These are phyloP conservation scores for Cystofilobasidium capitatum DNA, from an alignment of 768 basidiomycete genomes.

Conservation along the genomic window DNA sequence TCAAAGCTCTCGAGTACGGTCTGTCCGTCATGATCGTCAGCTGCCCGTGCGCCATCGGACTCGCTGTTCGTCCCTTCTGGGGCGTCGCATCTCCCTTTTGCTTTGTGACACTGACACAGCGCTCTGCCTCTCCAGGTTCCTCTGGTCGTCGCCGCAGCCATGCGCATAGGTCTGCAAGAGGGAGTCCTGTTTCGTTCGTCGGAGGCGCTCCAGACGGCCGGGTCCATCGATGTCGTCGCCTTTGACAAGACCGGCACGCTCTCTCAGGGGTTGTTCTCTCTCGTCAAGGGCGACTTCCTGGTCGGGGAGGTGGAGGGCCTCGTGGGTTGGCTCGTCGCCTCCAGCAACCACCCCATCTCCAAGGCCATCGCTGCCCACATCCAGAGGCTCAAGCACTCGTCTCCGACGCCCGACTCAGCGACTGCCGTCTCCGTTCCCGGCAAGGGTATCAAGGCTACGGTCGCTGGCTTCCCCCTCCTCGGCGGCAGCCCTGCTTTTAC, in stretches of 20 bases:
- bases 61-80: background rate
- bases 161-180: background rate
- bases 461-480: background rate
- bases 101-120: no score
- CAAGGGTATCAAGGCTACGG: conserved; percentile 17
- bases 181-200: conserved; percentile 10
- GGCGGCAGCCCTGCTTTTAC: conserved; percentile 43
- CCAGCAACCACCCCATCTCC: conserved; percentile 30
- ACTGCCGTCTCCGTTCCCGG: conserved; percentile 36
- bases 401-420: conserved; percentile 19
- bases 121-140: background rate
- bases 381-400: no score
- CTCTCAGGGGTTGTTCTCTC: conserved; percentile 11
- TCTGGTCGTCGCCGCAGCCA: conserved; percentile 4
- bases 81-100: background rate
- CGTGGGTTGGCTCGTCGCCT: background rate
- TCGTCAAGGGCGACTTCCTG: background rate
- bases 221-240: background rate
- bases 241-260: conserved; percentile 26
- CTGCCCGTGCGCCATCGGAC: conserved; percentile 5
- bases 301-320: background rate
- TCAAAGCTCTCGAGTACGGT: conserved; percentile 37
- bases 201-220: conserved; percentile 24
- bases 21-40: conserved; percentile 7
- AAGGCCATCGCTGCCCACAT: conserved; percentile 38